Evolutionary conservation across 2,329 filamentous ascomycete species (phyloP), one percentile per base, ranked within the genome.

Genomic region (Pseudocercospora musae): DNA sequence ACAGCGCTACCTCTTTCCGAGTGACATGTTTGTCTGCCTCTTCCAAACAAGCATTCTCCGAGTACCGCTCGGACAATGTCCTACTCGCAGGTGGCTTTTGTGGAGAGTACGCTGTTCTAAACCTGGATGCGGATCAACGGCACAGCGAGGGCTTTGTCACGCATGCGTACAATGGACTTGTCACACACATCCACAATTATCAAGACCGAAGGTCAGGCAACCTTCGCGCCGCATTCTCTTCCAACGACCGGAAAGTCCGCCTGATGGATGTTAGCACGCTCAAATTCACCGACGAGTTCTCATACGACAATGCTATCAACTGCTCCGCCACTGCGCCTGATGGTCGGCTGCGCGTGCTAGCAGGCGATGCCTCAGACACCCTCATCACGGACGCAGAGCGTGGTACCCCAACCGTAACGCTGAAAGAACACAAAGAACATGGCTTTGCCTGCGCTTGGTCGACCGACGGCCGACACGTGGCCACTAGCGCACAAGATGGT

Each of bases 381-480:
- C 78, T 88, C 55, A 89, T 94, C 70, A 84, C 85, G 13, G 84
- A 90, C 64, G 86, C 89, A 10, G 89, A 91, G 59, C 55, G 60
- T 27, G 87, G 89, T 13, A 77, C 77, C 82, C 62, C 79, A 79
- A 59, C 81, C 84, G 65, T 88, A 67, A 76, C 78, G 25, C 82
- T 93, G 1, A 57, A 57, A 2, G 75, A 78, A 3, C 87, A 88
- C 1, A 80, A 80, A 13, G 89, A 92, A 71, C 89, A 83, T 68
- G 89, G 87, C 1, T 94, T 93, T 70, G 86, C 90, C 1, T 92
- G 89, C 70, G 90, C 89, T 67, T 94, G 90, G 90, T 88, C 89
- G 18, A 86, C 89, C 58, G 88, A 93, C 72, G 90, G 89, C 31
- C 87, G 87, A 78, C 88, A 87, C 11, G 83, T 93, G 20, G 90